Conservation (phyloP, 75 land plant species). For the Larix kaempferi region DNA sequence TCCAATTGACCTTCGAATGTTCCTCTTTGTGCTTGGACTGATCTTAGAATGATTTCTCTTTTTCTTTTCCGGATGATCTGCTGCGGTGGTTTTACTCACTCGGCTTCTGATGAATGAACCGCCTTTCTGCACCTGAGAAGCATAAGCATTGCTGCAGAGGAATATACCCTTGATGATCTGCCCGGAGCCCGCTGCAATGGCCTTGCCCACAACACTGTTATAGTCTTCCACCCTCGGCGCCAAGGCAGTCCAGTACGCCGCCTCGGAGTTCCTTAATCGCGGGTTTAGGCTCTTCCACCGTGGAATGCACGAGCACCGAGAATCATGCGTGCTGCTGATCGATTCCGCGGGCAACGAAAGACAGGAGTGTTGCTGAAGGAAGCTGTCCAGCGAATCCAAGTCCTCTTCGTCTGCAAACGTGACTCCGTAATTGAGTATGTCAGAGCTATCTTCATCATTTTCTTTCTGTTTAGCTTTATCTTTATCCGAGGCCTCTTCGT, state of each 20-base stretch:
- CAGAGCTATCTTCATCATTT: too few species aligned
- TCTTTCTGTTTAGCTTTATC: too few species aligned
- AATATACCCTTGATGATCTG: slow-evolving; percentile 69
- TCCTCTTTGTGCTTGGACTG: slow-evolving; percentile 18
- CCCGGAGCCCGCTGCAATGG: slow-evolving; percentile 72
- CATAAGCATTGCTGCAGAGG: slow-evolving; percentile 47
- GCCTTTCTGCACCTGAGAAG: slow-evolving; percentile 24
- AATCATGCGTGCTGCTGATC: too few species aligned
- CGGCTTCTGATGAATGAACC: neutral
- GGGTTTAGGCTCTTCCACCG: neutral
- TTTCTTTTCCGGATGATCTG: neutral
- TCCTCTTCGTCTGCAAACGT: too few species aligned
- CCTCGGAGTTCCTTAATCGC: slow-evolving; percentile 7
- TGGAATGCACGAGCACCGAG: neutral
- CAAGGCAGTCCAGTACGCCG: slow-evolving; percentile 57
- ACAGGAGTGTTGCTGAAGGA: slow-evolving; percentile 46
- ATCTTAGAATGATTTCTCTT: slow-evolving; percentile 1
- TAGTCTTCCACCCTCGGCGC: slow-evolving; percentile 77
- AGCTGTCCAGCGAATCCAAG: slow-evolving; percentile 48
- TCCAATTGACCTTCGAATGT: slow-evolving; percentile 17
- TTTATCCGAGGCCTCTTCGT: too few species aligned
- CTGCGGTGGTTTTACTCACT: slow-evolving; percentile 7
- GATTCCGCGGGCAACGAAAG: slow-evolving; percentile 24
- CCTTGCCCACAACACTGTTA: slow-evolving; percentile 62
- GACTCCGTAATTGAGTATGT: too few species aligned